Evolutionary conservation across 2,329 filamentous ascomycete genomes (phyloP).

Genomic region (Chaetomiaceae sp.): DNA sequence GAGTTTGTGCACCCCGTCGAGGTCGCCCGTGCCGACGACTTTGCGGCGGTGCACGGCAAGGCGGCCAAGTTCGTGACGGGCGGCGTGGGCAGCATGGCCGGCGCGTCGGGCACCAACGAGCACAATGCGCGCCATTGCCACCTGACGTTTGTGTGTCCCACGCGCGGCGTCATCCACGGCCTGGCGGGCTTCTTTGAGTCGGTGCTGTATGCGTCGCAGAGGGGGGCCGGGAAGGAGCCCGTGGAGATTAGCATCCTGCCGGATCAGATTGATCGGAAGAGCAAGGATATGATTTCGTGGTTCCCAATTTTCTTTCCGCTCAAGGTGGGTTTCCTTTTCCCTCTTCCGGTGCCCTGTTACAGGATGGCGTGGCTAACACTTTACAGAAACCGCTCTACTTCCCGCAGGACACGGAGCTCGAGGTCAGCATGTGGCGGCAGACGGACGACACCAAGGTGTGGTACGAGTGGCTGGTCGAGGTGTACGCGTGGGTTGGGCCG

Average conservation of each 20-base stretch:
- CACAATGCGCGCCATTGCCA: slow-evolving; percentile 83
- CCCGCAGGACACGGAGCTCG: slow-evolving; percentile 77
- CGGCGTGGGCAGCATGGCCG: slow-evolving; percentile 68
- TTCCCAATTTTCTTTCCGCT: slow-evolving; percentile 98
- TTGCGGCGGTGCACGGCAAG: slow-evolving; percentile 45
- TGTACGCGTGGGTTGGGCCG: slow-evolving; percentile 63
- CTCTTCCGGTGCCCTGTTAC: too few relatives aligned
- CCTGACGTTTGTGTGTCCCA: slow-evolving; percentile 70
- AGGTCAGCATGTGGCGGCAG: slow-evolving; percentile 92
- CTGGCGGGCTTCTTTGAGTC: slow-evolving; percentile 95
- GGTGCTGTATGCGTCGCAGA: slow-evolving; percentile 69
- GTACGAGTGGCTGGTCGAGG: slow-evolving; percentile 98
- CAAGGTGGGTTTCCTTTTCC: slow-evolving; percentile 57
- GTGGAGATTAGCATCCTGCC: slow-evolving; percentile 92
- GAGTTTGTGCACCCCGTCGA: slow-evolving; percentile 75
- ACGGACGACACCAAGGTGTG: slow-evolving; percentile 94
- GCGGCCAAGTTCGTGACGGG: slow-evolving; percentile 57
- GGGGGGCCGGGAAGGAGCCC: slow-evolving; percentile 41
- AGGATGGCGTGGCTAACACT: background rate
- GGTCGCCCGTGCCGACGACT: slow-evolving; percentile 31
- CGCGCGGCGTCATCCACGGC: slow-evolving; percentile 82
- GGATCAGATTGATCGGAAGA: slow-evolving; percentile 86
- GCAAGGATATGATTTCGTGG: slow-evolving; percentile 98
- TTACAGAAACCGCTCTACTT: slow-evolving; percentile 77
- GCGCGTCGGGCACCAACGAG: slow-evolving; percentile 78